A percentile compares a stretch with the other conserved stretches of the same genome.
Conservation (phyloP, 1,139 yeast species). For the Debaryomyces udenii region DNA sequence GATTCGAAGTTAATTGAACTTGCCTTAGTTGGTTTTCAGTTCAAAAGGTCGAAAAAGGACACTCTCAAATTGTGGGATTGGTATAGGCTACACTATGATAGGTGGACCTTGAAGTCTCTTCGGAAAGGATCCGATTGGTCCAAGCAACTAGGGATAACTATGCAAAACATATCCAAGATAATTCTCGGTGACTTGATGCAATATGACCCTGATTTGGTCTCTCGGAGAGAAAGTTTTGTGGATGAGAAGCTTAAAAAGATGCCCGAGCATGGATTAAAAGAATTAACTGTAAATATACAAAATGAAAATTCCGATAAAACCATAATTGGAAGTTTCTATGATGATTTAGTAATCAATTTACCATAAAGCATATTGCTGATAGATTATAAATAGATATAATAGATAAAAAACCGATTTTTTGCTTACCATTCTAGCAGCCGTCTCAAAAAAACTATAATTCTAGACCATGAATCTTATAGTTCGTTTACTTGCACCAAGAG, state of each 20-base stretch:
- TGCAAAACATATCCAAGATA: constrained; percentile 42
- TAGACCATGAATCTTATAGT: no score
- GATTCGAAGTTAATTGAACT: constrained; percentile 57
- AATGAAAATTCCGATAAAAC: constrained; percentile 25
- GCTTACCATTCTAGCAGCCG: no score
- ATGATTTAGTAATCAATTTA: constrained; percentile 2
- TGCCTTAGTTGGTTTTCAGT: constrained; percentile 54
- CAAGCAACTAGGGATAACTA: constrained; percentile 40
- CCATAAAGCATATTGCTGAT: background rate
- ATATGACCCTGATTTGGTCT: constrained; percentile 29
- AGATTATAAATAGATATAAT: no score
- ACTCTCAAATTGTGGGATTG: constrained; percentile 51
- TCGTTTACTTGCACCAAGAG: no score
- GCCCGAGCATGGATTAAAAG: constrained; percentile 39
- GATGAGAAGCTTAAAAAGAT: constrained; percentile 29
- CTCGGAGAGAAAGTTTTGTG: constrained; percentile 29
- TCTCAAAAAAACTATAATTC: no score
- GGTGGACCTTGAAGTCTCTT: constrained; percentile 50
- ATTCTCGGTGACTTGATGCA: constrained; percentile 49
- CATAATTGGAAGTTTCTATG: constrained; percentile 6
- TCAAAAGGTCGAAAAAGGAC: constrained; percentile 19
- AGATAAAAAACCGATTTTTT: no score
- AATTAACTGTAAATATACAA: constrained; percentile 24
- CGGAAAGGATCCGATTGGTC: constrained; percentile 49
- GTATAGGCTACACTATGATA: constrained; percentile 54